Percentiles rank a stretch among this genome's conserved stretches.
Conservation (phyloP, 1,284 basidiomycete genomes). For the Meripilus lineatus region DNA sequence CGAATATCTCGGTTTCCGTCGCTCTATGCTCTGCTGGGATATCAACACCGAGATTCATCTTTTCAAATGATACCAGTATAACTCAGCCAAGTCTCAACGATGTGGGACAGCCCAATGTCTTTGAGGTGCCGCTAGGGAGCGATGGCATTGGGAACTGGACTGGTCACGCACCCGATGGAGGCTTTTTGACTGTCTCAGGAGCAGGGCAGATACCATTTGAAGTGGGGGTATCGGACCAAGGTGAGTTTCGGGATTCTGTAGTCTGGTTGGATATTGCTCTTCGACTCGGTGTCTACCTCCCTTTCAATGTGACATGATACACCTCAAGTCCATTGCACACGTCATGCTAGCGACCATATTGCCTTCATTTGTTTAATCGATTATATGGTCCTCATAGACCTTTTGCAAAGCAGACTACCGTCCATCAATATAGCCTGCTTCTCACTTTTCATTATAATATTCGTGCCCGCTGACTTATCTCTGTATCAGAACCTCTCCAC, state of each 20-base stretch:
- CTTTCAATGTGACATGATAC: no score
- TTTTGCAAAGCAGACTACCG: no score
- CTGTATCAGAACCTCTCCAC: conserved; percentile 40
- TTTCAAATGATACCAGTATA: conserved; percentile 46
- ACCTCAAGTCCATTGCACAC: no score
- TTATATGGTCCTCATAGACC: no score
- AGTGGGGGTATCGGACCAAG: conserved; percentile 48
- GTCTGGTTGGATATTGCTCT: no score
- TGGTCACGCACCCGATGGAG: conserved; percentile 40
- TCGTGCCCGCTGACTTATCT: no score
- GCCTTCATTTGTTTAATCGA: no score
- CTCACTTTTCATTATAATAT: no score
- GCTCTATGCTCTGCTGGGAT: conserved; percentile 45
- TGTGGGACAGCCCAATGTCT: conserved; percentile 37
- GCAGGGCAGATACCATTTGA: conserved; percentile 43
- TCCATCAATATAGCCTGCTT: no score
- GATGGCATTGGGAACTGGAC: conserved; percentile 58
- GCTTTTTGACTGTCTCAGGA: conserved; percentile 43
- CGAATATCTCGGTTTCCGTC: conserved; percentile 48
- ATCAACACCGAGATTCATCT: conserved; percentile 44
- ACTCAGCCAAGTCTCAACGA: conserved; percentile 34
- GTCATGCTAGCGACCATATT: neutral
- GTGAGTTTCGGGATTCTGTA: no score
- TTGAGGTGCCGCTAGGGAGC: conserved; percentile 43
- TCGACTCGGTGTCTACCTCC: no score